Conservation (phyloP, 345 rosid genomes). For the Arabidopsis suecica region DNA sequence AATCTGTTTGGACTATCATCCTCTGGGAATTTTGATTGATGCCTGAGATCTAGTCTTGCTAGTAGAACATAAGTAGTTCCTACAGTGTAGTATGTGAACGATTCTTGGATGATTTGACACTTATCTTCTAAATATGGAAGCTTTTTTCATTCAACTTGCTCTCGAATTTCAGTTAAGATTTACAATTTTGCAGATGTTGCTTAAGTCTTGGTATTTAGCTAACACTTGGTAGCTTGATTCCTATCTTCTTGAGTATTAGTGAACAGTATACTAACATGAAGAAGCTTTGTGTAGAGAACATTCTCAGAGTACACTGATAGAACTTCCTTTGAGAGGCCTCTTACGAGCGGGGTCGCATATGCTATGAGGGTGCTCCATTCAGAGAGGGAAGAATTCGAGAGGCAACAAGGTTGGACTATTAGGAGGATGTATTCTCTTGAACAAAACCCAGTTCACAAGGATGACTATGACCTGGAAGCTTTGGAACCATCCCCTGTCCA, state of each 20-base stretch:
- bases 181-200: background rate
- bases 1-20: background rate
- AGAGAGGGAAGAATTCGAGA: slow-evolving; percentile 93
- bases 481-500: slow-evolving; percentile 81
- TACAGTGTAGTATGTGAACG: slow-evolving; percentile 7
- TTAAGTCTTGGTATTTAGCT: background rate
- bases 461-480: slow-evolving; percentile 62
- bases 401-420: slow-evolving; percentile 92
- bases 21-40: slow-evolving; percentile 1
- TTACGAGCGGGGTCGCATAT: slow-evolving; percentile 97
- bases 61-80: background rate
- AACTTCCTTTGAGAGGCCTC: slow-evolving; percentile 98
- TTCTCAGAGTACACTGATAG: slow-evolving; percentile 92
- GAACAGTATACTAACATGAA: slow-evolving; percentile 46
- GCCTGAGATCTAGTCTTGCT: slow-evolving; percentile 1
- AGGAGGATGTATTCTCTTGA: slow-evolving; percentile 77
- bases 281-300: slow-evolving; percentile 59
- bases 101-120: background rate
- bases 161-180: background rate
- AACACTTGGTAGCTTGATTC: background rate
- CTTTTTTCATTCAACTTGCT: background rate
- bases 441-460: slow-evolving; percentile 82
- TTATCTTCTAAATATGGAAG: background rate
- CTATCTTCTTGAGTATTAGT: background rate
- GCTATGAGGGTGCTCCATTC: slow-evolving; percentile 89